Evolutionary conservation across 208 protist genomes (phyloP).

Genomic region (Leishmania guyanensis): DNA sequence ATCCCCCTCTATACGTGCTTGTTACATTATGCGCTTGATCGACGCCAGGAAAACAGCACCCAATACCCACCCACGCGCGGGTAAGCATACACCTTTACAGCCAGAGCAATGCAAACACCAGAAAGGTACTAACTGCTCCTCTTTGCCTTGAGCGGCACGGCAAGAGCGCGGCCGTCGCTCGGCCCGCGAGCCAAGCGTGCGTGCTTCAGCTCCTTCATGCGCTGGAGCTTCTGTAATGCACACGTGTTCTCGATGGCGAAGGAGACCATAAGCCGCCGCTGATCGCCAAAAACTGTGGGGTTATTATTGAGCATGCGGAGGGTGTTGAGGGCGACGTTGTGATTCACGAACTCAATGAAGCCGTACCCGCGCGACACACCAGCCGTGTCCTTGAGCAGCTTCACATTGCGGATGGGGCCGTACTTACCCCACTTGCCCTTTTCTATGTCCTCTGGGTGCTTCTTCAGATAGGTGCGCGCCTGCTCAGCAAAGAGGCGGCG

Average conservation of each 20-base stretch:
- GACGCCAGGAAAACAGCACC: neutral
- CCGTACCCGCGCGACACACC: conserved; percentile 88
- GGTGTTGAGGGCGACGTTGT: conserved; percentile 86
- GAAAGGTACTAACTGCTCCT: neutral
- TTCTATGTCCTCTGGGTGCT: conserved; percentile 67
- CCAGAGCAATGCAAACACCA: neutral
- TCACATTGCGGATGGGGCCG: conserved; percentile 86
- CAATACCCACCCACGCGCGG: neutral
- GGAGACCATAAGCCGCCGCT: conserved; percentile 88
- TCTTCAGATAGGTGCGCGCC: conserved; percentile 76
- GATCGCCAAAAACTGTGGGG: conserved; percentile 86
- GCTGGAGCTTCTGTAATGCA: conserved; percentile 88
- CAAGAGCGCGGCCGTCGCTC: neutral
- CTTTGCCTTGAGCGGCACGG: neutral
- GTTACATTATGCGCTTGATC: conserved; percentile 2
- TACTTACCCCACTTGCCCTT: conserved; percentile 90
- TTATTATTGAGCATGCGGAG: conserved; percentile 93
- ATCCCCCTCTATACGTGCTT: neutral
- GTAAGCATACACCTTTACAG: neutral
- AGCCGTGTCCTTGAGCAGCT: conserved; percentile 83
- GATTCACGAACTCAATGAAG: conserved; percentile 93
- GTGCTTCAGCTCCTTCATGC: conserved; percentile 77
- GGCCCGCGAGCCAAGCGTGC: conserved; percentile 39
- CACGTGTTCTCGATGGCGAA: conserved; percentile 93
- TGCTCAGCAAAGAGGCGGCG: conserved; percentile 77